Evolutionary conservation across 78 protist species (phyloP).

Genomic region (Anaeramoeba ignava): DNA sequence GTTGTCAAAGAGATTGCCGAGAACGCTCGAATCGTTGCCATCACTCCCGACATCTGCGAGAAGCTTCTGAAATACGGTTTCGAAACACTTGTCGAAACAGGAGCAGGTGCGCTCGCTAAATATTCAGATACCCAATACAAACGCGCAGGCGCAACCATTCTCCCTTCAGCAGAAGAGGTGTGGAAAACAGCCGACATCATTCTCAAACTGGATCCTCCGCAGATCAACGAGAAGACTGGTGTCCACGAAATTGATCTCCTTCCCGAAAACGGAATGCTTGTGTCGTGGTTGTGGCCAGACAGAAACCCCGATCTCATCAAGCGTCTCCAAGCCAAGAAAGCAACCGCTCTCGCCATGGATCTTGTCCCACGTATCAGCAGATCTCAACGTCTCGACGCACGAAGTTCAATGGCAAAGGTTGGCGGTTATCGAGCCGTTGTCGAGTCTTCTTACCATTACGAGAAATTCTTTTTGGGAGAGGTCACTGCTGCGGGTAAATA

Average conservation of each 20-base stretch:
- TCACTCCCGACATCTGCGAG: slow-evolving; percentile 13
- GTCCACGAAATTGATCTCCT: slow-evolving; percentile 13
- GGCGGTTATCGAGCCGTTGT: slow-evolving; percentile 92
- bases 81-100: slow-evolving; percentile 20
- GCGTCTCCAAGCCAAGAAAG: not conserved
- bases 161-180: not conserved
- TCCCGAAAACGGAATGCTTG: not conserved
- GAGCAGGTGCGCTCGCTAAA: slow-evolving; percentile 30
- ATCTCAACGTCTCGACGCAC: slow-evolving; percentile 84
- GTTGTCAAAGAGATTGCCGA: not conserved
- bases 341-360: slow-evolving; percentile 75
- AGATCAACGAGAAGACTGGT: not conserved
- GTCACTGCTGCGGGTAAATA: slow-evolving; percentile 94
- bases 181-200: slow-evolving; percentile 16
- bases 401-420: slow-evolving; percentile 82
- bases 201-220: slow-evolving; percentile 16
- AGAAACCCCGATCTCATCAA: slow-evolving; percentile 8
- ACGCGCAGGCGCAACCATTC: slow-evolving; percentile 26
- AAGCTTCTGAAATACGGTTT: slow-evolving; percentile 37
- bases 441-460: slow-evolving; percentile 64
- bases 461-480: slow-evolving; percentile 74
- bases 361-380: slow-evolving; percentile 68
- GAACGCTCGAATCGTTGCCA: slow-evolving; percentile 20
- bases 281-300: slow-evolving; percentile 13
- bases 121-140: slow-evolving; percentile 26